Conservation (phyloP, 2,329 filamentous ascomycete genomes). For the Biscogniauxia sp. region DNA sequence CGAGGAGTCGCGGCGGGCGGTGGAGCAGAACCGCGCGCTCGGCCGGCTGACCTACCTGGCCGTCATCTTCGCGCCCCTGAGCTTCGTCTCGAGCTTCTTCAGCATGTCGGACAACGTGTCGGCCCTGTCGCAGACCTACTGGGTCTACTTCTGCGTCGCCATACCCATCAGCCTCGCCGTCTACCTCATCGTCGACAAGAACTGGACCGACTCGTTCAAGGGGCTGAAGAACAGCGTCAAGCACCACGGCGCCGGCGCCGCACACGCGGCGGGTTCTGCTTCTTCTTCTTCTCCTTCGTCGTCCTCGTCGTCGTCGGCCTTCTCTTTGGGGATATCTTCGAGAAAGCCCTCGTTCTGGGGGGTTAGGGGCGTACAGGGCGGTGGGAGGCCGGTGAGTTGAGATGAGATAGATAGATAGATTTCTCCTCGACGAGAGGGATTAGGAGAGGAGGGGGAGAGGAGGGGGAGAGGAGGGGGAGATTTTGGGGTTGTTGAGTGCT, state of each 20-base stretch:
- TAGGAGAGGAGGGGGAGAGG: too few species aligned
- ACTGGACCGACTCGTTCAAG: neutral
- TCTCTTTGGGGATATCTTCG: too few species aligned
- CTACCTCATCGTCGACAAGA: slow-evolving; percentile 16
- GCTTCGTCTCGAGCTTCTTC: slow-evolving; percentile 27
- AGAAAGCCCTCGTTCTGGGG: too few species aligned
- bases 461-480: too few species aligned
- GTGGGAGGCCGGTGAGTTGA: too few species aligned
- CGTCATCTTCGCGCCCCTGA: slow-evolving; percentile 26
- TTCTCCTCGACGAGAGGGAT: too few species aligned
- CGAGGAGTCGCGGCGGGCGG: slow-evolving; percentile 23
- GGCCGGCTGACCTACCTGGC: slow-evolving; percentile 24
- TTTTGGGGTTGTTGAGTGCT: too few species aligned
- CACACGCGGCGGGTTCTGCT: too few species aligned
- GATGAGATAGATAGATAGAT: too few species aligned
- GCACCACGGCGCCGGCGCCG: neutral
- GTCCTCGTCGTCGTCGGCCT: too few species aligned
- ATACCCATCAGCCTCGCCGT: slow-evolving; percentile 20
- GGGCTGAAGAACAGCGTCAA: neutral
- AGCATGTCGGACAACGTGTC: slow-evolving; percentile 22
- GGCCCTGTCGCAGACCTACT: slow-evolving; percentile 18
- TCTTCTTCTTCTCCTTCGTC: too few species aligned
- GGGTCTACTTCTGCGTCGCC: slow-evolving; percentile 26
- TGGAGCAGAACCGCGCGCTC: slow-evolving; percentile 23
- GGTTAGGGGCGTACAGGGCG: too few species aligned